Evolutionary conservation across 331 rosid species (phyloP), one percentile per base, ranked within the genome.

Genomic region (Erythrophleum ivorense): DNA sequence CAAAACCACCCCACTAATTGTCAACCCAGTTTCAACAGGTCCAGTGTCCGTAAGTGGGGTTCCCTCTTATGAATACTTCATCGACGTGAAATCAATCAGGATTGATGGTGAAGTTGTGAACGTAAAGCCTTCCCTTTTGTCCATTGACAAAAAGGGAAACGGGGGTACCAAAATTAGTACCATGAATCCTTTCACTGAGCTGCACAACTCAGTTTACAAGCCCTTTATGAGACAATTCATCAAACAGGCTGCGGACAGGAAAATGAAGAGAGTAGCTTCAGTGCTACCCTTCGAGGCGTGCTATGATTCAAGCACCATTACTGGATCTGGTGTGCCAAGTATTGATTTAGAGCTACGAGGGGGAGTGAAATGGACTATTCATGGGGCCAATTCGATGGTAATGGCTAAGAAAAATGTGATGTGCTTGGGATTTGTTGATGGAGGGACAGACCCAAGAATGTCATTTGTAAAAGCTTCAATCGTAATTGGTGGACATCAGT

Each of bases 81-180:
- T 86, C 50, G 86, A 80, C 57, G 85, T 86, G 11, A 86, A 63
- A 63, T 77, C 80, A 12, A 4, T 86, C 21, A 79, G 66, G 41
- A 75, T 86, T 46, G 86, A 79, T 70, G 88, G 84, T 2, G 5
- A 55, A 6, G 82, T 75, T 46, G 21, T 82, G 73, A 79, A 86
- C 82, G 6, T 82, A 1, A 82, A 75, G 21, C 82, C 88, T 60
- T 83, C 87, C 14, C 43, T 82, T 9, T 29, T 86, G 18, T 60
- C 88, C 63, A 75, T 88, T 43, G 84, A 88, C 49, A 82, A 41
- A 0, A 78, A 81, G 36, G 86, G 90, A 43, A 71, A 71, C 57
- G 91, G 91, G 2, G 91, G 90, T 1, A 86, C 87, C 43, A 84
- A 75, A 78, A 73, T 89, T n/a, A 77, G 90, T n/a, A 86, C 84